Evolutionary conservation across 169 alveolate genomes (phyloP).

Genomic region (Plasmodium fragile): DNA sequence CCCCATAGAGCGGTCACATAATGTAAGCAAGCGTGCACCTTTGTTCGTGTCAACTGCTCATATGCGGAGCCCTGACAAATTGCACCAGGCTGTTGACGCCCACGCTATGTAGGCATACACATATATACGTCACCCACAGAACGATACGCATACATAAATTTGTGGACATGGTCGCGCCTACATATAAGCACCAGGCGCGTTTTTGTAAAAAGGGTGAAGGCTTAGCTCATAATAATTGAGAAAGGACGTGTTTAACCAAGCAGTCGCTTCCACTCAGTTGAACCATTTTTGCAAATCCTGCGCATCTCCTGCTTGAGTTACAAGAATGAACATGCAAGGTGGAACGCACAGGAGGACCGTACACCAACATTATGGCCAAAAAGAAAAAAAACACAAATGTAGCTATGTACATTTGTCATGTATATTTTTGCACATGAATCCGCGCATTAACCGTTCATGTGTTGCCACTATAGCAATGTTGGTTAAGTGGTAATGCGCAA

Average conservation of each 20-base stretch:
- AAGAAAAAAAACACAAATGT: too few species aligned
- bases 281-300: not conserved
- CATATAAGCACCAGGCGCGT: not conserved
- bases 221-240: not conserved
- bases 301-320: not conserved
- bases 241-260: not conserved
- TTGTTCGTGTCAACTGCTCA: not conserved
- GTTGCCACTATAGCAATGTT: not conserved
- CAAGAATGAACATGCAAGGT: not conserved
- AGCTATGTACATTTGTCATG: not conserved
- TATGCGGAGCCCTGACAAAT: not conserved
- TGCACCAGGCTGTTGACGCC: not conserved
- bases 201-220: not conserved
- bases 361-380: not conserved
- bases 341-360: not conserved
- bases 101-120: not conserved
- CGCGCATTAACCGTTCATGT: not conserved
- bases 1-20: not conserved
- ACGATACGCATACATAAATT: not conserved
- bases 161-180: not conserved
- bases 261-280: not conserved
- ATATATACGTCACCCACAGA: not conserved
- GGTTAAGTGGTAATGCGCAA: not conserved
- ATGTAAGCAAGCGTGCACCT: not conserved
- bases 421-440: not conserved